Evolutionary conservation across 257 asterid species (phyloP).

Genomic region (Ocimum tenuiflorum): DNA sequence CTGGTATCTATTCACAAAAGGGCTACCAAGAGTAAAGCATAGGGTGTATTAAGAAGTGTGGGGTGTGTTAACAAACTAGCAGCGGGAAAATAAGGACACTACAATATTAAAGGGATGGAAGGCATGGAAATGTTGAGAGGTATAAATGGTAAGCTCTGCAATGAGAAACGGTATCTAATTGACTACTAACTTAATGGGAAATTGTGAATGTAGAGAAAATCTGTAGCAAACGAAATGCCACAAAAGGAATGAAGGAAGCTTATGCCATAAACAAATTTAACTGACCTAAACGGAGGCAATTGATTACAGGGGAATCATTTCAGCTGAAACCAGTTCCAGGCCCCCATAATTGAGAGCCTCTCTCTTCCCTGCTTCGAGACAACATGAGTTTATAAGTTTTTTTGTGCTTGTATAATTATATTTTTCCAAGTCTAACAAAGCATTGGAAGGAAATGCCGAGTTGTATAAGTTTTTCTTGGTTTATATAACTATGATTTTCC

Average conservation of each 20-base stretch:
- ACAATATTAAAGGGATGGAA: slow-evolving; percentile 17
- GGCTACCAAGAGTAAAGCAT: slow-evolving; percentile 1
- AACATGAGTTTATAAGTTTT: slow-evolving; percentile 68
- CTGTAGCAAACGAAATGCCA: slow-evolving; percentile 65
- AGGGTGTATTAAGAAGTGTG: background rate
- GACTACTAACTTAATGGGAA: slow-evolving; percentile 28
- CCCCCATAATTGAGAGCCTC: slow-evolving; percentile 96
- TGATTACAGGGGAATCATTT: slow-evolving; percentile 84
- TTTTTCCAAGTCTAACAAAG: slow-evolving; percentile 50
- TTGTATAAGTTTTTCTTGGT: slow-evolving; percentile 57
- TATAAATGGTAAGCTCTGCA: slow-evolving; percentile 27
- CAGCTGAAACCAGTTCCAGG: slow-evolving; percentile 90
- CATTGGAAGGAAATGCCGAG: too few species aligned
- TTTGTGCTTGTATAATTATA: slow-evolving; percentile 39
- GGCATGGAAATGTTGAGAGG: slow-evolving; percentile 27
- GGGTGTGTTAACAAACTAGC: slow-evolving; percentile 9
- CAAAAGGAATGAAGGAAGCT: slow-evolving; percentile 44
- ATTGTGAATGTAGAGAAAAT: slow-evolving; percentile 37
- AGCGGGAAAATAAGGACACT: slow-evolving; percentile 1
- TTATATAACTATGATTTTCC: slow-evolving; percentile 44
- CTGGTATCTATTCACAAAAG: background rate
- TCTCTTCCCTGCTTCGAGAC: slow-evolving; percentile 91
- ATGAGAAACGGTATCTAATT: slow-evolving; percentile 29
- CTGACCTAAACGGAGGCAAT: slow-evolving; percentile 90
- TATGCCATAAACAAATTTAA: slow-evolving; percentile 50